Conservation (phyloP, 2,329 filamentous ascomycete species). For the Aspergillus hortae region DNA sequence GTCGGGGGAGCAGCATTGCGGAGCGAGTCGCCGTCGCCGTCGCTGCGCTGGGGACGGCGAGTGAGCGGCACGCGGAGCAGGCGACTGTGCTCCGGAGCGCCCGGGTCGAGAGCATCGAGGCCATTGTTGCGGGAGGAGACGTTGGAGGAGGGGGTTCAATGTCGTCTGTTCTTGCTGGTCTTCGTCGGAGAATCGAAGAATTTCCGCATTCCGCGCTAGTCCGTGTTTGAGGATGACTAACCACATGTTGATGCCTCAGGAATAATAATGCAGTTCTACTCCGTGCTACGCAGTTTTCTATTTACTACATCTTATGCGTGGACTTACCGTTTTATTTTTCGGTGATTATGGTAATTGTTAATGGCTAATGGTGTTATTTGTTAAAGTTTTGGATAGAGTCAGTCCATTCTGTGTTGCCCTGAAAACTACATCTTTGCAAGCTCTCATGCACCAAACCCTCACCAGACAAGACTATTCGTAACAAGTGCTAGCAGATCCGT, state of each 20-base stretch:
- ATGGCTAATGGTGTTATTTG: too few species aligned
- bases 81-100: slow-evolving; percentile 33
- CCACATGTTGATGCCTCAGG: background rate
- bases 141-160: slow-evolving; percentile 11
- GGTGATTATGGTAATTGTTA: too few species aligned
- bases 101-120: slow-evolving; percentile 46
- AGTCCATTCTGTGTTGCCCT: too few species aligned
- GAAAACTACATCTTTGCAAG: too few species aligned
- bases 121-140: slow-evolving; percentile 35
- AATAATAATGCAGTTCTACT: too few species aligned
- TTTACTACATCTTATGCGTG: too few species aligned
- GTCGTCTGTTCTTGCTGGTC: slow-evolving; percentile 5
- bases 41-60: slow-evolving; percentile 14
- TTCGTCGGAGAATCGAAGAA: slow-evolving; percentile 18
- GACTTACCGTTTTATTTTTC: too few species aligned
- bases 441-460: too few species aligned
- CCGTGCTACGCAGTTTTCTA: too few species aligned
- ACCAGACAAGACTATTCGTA: too few species aligned
- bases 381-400: too few species aligned
- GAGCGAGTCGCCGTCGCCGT: slow-evolving; percentile 10
- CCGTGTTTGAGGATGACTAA: slow-evolving; percentile 11
- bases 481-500: background rate
- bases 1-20: slow-evolving; percentile 15
- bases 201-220: slow-evolving; percentile 24
- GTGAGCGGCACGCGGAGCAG: slow-evolving; percentile 27